phyloP scores from a whole-genome alignment of 2,329 filamentous ascomycete genomes.

The Thelonectria olida region DNA sequence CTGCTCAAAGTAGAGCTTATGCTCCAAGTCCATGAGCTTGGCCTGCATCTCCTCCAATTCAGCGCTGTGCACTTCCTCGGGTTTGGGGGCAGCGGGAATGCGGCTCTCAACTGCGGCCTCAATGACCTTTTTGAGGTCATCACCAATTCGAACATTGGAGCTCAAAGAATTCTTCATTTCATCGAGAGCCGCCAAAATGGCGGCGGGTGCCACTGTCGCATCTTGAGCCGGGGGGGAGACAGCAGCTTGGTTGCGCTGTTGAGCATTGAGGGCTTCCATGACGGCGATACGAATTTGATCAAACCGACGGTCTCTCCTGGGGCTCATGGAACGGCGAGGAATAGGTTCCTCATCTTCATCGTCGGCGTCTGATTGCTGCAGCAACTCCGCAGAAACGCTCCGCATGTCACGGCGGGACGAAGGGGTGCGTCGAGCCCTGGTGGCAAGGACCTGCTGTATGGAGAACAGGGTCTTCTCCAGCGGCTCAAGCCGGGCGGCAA shows the following conservation, averaged over 20 bases:
- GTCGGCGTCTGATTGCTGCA: slow-evolving; percentile 88
- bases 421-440: slow-evolving; percentile 63
- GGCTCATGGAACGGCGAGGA: slow-evolving; percentile 77
- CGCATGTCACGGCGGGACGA: slow-evolving; percentile 68
- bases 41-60: slow-evolving; percentile 67
- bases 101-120: slow-evolving; percentile 70
- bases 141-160: slow-evolving; percentile 42
- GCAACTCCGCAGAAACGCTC: slow-evolving; percentile 75
- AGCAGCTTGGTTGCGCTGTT: slow-evolving; percentile 55
- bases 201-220: slow-evolving; percentile 40
- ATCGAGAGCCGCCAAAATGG: slow-evolving; percentile 73
- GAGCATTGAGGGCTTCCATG: slow-evolving; percentile 74
- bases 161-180: slow-evolving; percentile 64
- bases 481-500: slow-evolving; percentile 81
- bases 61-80: slow-evolving; percentile 61
- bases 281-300: slow-evolving; percentile 83
- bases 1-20: slow-evolving; percentile 60
- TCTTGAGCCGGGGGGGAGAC: slow-evolving; percentile 37
- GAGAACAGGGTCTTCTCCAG: slow-evolving; percentile 80
- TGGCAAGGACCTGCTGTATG: slow-evolving; percentile 76
- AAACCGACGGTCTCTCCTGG: slow-evolving; percentile 78
- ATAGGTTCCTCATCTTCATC: slow-evolving; percentile 84
- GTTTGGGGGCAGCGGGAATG: slow-evolving; percentile 60
- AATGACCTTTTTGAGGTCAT: slow-evolving; percentile 69
- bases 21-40: slow-evolving; percentile 68